Conservation (phyloP, 495 filamentous ascomycete species). For the Hypoxylon lienhwacheense region DNA sequence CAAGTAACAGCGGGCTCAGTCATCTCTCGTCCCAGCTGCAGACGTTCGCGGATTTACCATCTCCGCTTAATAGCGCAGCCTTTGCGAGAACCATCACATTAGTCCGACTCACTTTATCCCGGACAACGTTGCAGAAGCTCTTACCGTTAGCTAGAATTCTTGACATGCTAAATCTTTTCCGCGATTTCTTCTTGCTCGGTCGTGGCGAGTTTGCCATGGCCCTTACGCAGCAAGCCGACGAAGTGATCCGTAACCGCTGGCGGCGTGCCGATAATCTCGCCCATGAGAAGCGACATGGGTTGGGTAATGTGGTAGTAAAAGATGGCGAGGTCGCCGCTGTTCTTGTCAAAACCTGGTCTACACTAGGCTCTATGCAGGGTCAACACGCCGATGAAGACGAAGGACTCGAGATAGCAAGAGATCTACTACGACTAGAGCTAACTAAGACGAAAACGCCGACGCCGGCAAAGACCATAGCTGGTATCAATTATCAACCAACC, state of each 20-base stretch:
- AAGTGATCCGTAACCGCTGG: conserved; percentile 65
- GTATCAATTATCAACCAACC: conserved; percentile 27
- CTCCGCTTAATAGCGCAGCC: conserved; percentile 70
- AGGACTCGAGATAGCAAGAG: conserved; percentile 78
- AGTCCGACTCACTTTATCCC: conserved; percentile 78
- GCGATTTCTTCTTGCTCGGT: conserved; percentile 84
- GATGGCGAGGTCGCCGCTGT: conserved; percentile 82
- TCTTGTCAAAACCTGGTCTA: conserved; percentile 72
- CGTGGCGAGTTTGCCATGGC: conserved; percentile 89
- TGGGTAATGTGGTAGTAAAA: conserved; percentile 68
- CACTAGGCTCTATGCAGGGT: conserved; percentile 69
- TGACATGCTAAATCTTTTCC: conserved; percentile 73
- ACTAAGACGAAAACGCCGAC: conserved; percentile 46
- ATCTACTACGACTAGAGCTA: conserved; percentile 70
- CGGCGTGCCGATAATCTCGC: conserved; percentile 55
- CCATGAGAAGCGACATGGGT: conserved; percentile 53
- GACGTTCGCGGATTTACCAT: conserved; percentile 67
- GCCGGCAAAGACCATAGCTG: conserved; percentile 35
- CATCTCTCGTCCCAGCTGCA: conserved; percentile 70
- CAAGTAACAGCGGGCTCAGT: conserved; percentile 61
- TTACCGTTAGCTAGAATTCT: conserved; percentile 75
- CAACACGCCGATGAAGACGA: conserved; percentile 72
- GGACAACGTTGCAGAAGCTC: conserved; percentile 76
- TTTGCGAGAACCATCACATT: conserved; percentile 70
- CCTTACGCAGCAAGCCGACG: conserved; percentile 80